These are phyloP conservation scores for Scedosporium apiospermum DNA, from an alignment of 2,329 filamentous ascomycete species.

Conservation along the genomic window DNA sequence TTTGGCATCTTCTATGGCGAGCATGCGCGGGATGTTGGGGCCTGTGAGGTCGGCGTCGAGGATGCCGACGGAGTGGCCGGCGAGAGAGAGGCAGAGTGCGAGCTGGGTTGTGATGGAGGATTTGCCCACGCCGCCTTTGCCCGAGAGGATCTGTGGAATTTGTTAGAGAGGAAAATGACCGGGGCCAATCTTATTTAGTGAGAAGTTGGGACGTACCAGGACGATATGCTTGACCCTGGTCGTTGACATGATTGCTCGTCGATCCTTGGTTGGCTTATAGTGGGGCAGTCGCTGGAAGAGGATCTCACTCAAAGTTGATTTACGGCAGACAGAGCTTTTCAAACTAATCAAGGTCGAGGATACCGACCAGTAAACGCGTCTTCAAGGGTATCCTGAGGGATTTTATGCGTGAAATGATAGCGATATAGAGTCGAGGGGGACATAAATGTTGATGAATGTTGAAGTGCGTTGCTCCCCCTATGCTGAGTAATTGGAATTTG, in stretches of 20 bases:
- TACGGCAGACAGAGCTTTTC: neutral
- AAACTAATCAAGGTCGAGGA: too few relatives aligned
- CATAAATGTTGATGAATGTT: too few relatives aligned
- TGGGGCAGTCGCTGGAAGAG: too few relatives aligned
- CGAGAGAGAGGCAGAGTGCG: conserved; percentile 75
- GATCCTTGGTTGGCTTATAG: neutral
- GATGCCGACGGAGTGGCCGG: conserved; percentile 84
- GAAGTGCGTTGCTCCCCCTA: too few relatives aligned
- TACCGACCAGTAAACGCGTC: too few relatives aligned
- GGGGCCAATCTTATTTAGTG: neutral
- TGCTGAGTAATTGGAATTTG: too few relatives aligned
- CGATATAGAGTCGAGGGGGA: too few relatives aligned
- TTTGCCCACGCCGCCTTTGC: conserved; percentile 97
- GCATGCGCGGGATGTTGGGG: conserved; percentile 90
- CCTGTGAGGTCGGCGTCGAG: conserved; percentile 95
- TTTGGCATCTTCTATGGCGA: conserved; percentile 80
- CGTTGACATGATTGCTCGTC: conserved; percentile 10
- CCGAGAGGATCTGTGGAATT: conserved; percentile 60
- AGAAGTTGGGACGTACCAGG: conserved; percentile 42
- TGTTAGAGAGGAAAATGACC: conserved; percentile 10
- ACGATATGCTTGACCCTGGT: conserved; percentile 65
- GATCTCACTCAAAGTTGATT: neutral
- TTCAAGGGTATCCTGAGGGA: too few relatives aligned
- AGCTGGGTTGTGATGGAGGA: conserved; percentile 96
- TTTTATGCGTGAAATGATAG: too few relatives aligned